Percentiles rank a stretch among this genome's conserved stretches.
Conservation (phyloP, 805 yeast species). For the Teunomyces pallodes region DNA sequence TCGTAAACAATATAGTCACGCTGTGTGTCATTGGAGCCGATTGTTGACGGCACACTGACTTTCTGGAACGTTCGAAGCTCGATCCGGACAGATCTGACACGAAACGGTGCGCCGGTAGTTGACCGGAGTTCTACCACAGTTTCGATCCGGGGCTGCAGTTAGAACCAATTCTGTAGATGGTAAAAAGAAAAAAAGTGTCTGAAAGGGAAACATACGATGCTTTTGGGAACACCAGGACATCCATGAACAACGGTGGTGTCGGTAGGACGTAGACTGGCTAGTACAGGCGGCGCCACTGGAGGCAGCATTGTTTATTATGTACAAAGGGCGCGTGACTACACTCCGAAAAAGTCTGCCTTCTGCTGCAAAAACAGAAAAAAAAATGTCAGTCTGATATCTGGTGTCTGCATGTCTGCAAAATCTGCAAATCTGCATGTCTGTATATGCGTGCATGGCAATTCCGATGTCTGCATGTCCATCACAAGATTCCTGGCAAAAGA, state of each 20-base stretch:
- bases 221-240: conserved; percentile 67
- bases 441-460: too few species aligned
- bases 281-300: conserved; percentile 22
- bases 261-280: conserved; percentile 46
- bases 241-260: conserved; percentile 56
- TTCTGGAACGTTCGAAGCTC: conserved; percentile 51
- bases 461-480: neutral
- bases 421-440: too few species aligned
- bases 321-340: too few species aligned
- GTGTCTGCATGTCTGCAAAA: neutral
- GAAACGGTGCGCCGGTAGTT: conserved; percentile 45
- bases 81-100: conserved; percentile 47
- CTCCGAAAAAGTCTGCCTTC: neutral
- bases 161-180: conserved; percentile 5
- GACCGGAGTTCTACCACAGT: conserved; percentile 57
- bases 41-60: conserved; percentile 37
- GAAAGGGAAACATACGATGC: conserved; percentile 25
- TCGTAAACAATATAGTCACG: conserved; percentile 34
- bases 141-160: conserved; percentile 51
- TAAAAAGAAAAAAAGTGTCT: neutral
- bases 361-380: neutral
- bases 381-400: neutral
- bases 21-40: conserved; percentile 29
- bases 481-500: conserved; percentile 38
- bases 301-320: conserved; percentile 2